phyloP scores from a whole-genome alignment of 352 stramenopile species.

The Pythium folliculosum region DNA sequence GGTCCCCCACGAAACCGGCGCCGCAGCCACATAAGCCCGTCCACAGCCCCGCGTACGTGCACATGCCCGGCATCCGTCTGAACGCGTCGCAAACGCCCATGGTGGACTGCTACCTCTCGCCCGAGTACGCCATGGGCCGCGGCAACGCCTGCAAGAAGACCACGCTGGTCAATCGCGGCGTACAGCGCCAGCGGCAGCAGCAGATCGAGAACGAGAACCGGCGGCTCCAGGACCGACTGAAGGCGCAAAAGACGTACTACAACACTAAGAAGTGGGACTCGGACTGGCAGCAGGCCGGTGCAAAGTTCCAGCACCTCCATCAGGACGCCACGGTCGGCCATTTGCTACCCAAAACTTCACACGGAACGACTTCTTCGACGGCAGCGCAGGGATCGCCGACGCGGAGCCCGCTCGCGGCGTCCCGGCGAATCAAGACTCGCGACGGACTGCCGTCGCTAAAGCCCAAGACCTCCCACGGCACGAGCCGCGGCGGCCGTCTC shows the following conservation, averaged over 20 bases:
- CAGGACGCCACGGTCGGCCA: slow-evolving; percentile 74
- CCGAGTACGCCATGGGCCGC: slow-evolving; percentile 53
- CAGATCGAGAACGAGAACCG: slow-evolving; percentile 70
- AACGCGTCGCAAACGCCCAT: slow-evolving; percentile 68
- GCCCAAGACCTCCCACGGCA: slow-evolving; percentile 13
- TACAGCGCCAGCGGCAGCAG: slow-evolving; percentile 52
- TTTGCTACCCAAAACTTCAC: slow-evolving; percentile 40
- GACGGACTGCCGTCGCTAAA: slow-evolving; percentile 24
- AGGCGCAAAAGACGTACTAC: slow-evolving; percentile 65
- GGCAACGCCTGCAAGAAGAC: slow-evolving; percentile 75
- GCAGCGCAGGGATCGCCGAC: slow-evolving; percentile 1
- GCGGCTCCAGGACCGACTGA: slow-evolving; percentile 52
- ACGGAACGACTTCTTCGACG: neutral
- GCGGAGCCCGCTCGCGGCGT: slow-evolving; percentile 8
- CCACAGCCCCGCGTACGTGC: slow-evolving; percentile 53
- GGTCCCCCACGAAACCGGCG: slow-evolving; percentile 19
- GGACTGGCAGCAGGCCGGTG: slow-evolving; percentile 59
- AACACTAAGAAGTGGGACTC: slow-evolving; percentile 73
- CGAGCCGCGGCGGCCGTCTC: slow-evolving; percentile 14
- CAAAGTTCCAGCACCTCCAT: slow-evolving; percentile 64
- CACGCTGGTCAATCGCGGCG: slow-evolving; percentile 58
- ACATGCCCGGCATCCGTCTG: slow-evolving; percentile 72
- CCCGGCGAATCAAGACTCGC: slow-evolving; percentile 16
- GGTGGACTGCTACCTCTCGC: slow-evolving; percentile 75
- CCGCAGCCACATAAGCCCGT: slow-evolving; percentile 30